Percentiles rank a stretch among this genome's conserved stretches.
Conservation (phyloP, 805 yeast genomes). For the Ogataea neopini region DNA sequence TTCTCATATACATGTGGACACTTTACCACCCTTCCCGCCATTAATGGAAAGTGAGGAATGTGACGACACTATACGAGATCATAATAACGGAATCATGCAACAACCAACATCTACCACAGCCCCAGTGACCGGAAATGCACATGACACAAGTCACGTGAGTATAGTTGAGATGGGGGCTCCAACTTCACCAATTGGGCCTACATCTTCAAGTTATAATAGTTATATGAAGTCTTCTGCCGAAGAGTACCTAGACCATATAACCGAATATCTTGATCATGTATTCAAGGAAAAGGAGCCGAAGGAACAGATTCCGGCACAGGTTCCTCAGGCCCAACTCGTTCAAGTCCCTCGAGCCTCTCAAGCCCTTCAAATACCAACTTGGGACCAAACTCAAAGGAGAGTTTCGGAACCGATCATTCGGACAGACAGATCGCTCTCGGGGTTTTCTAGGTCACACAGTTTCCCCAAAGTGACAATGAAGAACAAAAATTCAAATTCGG, state of each 20-base stretch:
- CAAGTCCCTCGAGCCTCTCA: neutral
- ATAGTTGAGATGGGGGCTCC: slow-evolving; percentile 1
- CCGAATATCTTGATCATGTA: slow-evolving; percentile 3
- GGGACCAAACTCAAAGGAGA: slow-evolving; percentile 9
- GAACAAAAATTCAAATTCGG: slow-evolving; percentile 8
- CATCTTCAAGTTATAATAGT: neutral
- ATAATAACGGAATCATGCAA: neutral
- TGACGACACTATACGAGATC: neutral
- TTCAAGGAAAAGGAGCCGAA: slow-evolving; percentile 1
- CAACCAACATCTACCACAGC: neutral
- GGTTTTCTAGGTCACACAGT: slow-evolving; percentile 8
- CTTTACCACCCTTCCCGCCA: neutral
- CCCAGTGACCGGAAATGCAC: neutral
- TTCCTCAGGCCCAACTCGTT: too few species aligned
- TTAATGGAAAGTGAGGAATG: neutral
- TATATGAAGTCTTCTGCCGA: slow-evolving; percentile 2
- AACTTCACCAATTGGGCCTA: neutral
- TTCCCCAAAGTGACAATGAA: slow-evolving; percentile 23
- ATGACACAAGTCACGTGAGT: neutral
- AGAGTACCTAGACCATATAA: slow-evolving; percentile 5
- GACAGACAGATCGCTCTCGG: neutral
- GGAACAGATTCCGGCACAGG: too few species aligned
- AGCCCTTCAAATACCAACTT: neutral
- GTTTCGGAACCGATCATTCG: slow-evolving; percentile 16
- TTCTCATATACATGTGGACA: neutral